A percentile compares a stretch with the other conserved stretches of the same genome.
Evolutionary conservation across 2,329 filamentous ascomycete species (phyloP).

Genomic region (Juglanconis juglandina): DNA sequence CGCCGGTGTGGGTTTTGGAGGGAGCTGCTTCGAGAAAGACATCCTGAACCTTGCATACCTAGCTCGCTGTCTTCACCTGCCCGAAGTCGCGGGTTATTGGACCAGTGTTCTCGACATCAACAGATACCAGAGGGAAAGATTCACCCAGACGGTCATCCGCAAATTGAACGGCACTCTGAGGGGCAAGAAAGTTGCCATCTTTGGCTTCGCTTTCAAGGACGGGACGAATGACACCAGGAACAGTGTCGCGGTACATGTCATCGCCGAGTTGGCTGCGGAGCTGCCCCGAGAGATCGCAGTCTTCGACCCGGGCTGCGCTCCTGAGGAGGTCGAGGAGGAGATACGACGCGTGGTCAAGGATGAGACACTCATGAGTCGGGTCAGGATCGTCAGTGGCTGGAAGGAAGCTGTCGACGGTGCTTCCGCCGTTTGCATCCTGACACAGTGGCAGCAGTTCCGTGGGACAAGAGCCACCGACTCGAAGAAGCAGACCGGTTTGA

Average conservation of each 20-base stretch:
- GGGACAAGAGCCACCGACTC: conserved; percentile 23
- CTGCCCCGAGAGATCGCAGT: conserved; percentile 45
- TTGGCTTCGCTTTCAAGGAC: conserved; percentile 63
- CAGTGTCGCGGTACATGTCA: conserved; percentile 49
- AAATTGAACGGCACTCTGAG: conserved; percentile 51
- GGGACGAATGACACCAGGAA: conserved; percentile 58
- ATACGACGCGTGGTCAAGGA: conserved; percentile 24
- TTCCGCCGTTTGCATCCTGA: conserved; percentile 47
- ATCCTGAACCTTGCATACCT: conserved; percentile 57
- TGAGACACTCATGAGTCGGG: conserved; percentile 24
- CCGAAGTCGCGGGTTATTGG: conserved; percentile 61
- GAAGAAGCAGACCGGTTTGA: conserved; percentile 5
- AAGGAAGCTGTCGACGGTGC: conserved; percentile 43
- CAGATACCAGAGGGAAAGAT: conserved; percentile 54
- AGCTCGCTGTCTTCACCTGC: conserved; percentile 51
- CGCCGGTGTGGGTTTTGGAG: conserved; percentile 60
- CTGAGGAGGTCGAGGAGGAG: conserved; percentile 31
- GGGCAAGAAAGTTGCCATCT: conserved; percentile 53
- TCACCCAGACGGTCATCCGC: conserved; percentile 50
- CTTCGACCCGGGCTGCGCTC: conserved; percentile 45
- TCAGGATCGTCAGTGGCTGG: conserved; percentile 39
- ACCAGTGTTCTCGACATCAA: conserved; percentile 55
- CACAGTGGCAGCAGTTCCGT: conserved; percentile 51
- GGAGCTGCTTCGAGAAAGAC: conserved; percentile 63
- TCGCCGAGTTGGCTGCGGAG: conserved; percentile 49